Evolutionary conservation across 495 filamentous ascomycete genomes (phyloP).

Genomic region (Peziza echinospora): DNA sequence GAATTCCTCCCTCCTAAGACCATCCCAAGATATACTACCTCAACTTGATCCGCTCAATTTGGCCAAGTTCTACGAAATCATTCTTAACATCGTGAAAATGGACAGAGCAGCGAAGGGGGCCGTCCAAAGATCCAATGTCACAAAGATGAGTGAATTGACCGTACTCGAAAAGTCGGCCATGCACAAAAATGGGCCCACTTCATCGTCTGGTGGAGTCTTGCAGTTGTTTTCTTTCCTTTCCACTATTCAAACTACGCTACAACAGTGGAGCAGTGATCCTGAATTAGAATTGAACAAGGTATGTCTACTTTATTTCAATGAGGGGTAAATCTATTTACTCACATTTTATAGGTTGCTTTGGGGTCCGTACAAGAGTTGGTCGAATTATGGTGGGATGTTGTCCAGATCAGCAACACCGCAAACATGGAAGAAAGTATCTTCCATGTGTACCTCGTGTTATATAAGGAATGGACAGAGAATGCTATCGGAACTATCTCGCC

Average conservation of each 20-base stretch:
- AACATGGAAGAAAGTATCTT: slow-evolving; percentile 33
- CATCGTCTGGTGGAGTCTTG: slow-evolving; percentile 5
- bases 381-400: slow-evolving; percentile 17
- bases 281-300: not conserved
- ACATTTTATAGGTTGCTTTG: not conserved
- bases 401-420: slow-evolving; percentile 11
- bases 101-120: not conserved
- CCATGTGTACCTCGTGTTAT: slow-evolving; percentile 28
- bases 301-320: too few relatives aligned
- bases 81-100: not conserved
- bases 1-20: slow-evolving; percentile 33
- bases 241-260: slow-evolving; percentile 6
- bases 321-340: slow-evolving; percentile 2
- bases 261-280: slow-evolving; percentile 7
- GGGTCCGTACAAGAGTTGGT: slow-evolving; percentile 7
- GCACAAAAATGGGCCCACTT: not conserved
- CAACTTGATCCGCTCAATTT: not conserved
- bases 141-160: not conserved
- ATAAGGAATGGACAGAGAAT: slow-evolving; percentile 12
- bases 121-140: not conserved
- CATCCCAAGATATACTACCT: slow-evolving; percentile 1
- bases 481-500: slow-evolving; percentile 13
- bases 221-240: slow-evolving; percentile 16
- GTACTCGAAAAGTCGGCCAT: not conserved
- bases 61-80: not conserved